These are phyloP conservation scores for Monosporascus cannonballus DNA, from an alignment of 2,329 filamentous ascomycete genomes.

Conservation along the genomic window DNA sequence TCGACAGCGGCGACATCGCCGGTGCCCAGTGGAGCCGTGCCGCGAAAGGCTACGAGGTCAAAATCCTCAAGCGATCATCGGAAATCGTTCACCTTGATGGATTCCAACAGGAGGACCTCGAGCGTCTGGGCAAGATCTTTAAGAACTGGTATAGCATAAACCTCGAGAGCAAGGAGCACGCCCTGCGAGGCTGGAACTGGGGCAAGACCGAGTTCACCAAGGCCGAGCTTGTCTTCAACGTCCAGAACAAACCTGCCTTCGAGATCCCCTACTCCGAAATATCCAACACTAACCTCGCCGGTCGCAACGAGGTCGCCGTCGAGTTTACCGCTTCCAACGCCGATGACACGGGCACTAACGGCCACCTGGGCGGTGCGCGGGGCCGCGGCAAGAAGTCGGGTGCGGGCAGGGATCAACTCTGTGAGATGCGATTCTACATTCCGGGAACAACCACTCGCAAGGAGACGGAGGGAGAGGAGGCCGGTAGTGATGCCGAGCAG, in stretches of 20 bases:
- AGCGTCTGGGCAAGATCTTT: slow-evolving; percentile 86
- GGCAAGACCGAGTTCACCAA: slow-evolving; percentile 96
- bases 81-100: slow-evolving; percentile 91
- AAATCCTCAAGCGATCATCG: slow-evolving; percentile 77
- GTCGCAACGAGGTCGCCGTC: slow-evolving; percentile 95
- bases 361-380: slow-evolving; percentile 64
- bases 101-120: slow-evolving; percentile 89
- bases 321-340: slow-evolving; percentile 76
- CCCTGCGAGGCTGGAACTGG: slow-evolving; percentile 97
- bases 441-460: slow-evolving; percentile 82
- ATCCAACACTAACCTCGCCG: slow-evolving; percentile 93
- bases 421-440: slow-evolving; percentile 99
- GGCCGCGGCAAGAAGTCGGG: slow-evolving; percentile 83
- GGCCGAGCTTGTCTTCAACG: slow-evolving; percentile 91
- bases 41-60: slow-evolving; percentile 86
- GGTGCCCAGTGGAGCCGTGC: slow-evolving; percentile 93
- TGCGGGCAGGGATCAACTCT: slow-evolving; percentile 83
- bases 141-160: slow-evolving; percentile 97
- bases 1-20: slow-evolving; percentile 79
- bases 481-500: slow-evolving; percentile 58
- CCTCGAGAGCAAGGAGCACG: slow-evolving; percentile 89
- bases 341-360: slow-evolving; percentile 67
- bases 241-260: slow-evolving; percentile 93
- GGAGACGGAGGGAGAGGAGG: slow-evolving; percentile 67
- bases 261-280: slow-evolving; percentile 97